Base-by-base conservation (phyloP, 2,329 filamentous ascomycete species). In the Pyrenochaeta sp. region DNA sequence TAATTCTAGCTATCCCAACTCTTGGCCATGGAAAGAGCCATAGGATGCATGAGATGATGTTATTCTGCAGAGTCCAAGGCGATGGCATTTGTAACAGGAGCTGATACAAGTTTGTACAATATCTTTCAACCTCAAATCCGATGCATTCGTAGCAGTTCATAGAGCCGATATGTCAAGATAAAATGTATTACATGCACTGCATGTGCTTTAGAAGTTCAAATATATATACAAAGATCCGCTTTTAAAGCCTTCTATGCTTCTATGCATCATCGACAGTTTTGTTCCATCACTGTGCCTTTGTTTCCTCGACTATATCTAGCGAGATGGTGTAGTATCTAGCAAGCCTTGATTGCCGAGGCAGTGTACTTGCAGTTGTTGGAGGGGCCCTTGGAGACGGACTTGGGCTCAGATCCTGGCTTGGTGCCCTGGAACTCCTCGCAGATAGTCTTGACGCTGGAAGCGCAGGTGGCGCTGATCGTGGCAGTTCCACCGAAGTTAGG, bases 401-500 rank as follows among this genome's bases (percentile, higher is more conserved):
- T 58, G 53, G 72, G 72, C 69, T 75, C 72, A 40, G 50, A 62
- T 37, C 71, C 72, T 48, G 68, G 67, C 8, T 40, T 69, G 55
- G 67, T 73, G 24, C 73, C 73, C 63, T 74, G 44, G 64, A 72
- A 76, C 62, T 76, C 73, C 66, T 71, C 64, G 67, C 74, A 76
- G 64, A 77, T 70, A 32, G 64, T 65, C 65, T 76, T 72, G 53
- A 72, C 69, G 56, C 50, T 61, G 15, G 66, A 57, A 54, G 69
- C 67, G 58, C 73, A 74, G 47, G 68, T 72, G 53, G 52, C 48
- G 61, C 69, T 77, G 64, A 81, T 81, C 3, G 80, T 81, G 62
- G 83, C 81, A 36, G 80, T 82, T 64, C 82, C 81, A 25, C 81
- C 82, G 62, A 81, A 84, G 78, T 84, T 85, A 56, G 76, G 77